Percentiles rank a stretch among this genome's conserved stretches.
Conservation (phyloP, 768 basidiomycete species). For the Tricholoma furcatifolium region DNA sequence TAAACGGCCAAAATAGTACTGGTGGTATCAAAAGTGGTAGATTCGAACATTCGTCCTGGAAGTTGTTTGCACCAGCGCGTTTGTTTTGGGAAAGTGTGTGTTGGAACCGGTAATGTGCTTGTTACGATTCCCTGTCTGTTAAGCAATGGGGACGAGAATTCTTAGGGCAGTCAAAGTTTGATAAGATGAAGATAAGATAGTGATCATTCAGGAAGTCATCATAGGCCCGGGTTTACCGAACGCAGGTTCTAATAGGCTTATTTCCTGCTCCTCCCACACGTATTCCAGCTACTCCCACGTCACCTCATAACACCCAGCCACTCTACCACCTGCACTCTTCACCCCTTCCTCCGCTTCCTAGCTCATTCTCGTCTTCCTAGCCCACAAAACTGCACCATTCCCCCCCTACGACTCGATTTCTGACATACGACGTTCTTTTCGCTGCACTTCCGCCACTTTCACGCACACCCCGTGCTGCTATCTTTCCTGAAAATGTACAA, state of each 20-base stretch:
- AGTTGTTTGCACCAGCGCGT: too few relatives aligned
- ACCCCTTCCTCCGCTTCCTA: slow-evolving; percentile 68
- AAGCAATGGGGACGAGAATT: too few relatives aligned
- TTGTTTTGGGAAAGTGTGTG: too few relatives aligned
- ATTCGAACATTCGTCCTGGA: too few relatives aligned
- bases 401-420: slow-evolving; percentile 27
- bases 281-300: slow-evolving; percentile 32
- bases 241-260: slow-evolving; percentile 36
- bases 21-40: too few relatives aligned
- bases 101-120: too few relatives aligned
- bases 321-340: slow-evolving; percentile 54
- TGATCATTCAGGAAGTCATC: too few relatives aligned
- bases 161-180: too few relatives aligned
- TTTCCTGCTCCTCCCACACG: slow-evolving; percentile 43
- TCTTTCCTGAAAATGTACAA: neutral
- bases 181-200: too few relatives aligned
- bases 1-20: too few relatives aligned
- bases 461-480: neutral
- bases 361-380: slow-evolving; percentile 12
- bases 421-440: slow-evolving; percentile 19
- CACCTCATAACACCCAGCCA: slow-evolving; percentile 43
- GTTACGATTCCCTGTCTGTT: too few relatives aligned
- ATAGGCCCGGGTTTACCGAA: too few relatives aligned
- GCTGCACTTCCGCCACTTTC: slow-evolving; percentile 2
- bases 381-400: neutral